These are phyloP conservation scores for Sporobolomyces phaffii DNA, from an alignment of 768 basidiomycete genomes.

Conservation along the genomic window DNA sequence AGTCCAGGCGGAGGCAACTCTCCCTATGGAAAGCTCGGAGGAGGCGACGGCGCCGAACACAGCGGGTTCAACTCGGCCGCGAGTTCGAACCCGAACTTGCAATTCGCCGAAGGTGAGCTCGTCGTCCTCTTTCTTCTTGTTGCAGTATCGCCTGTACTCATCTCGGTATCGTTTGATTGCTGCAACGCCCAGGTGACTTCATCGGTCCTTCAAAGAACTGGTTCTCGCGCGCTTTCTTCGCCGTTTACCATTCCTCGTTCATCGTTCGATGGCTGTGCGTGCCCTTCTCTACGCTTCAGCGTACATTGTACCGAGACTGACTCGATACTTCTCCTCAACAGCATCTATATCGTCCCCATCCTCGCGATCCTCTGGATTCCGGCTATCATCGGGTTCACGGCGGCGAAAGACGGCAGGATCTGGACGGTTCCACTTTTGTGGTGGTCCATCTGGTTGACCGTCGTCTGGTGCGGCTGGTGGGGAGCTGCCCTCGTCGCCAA, in stretches of 20 bases:
- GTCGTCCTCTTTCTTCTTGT: no score
- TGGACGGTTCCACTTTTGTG: slow-evolving; percentile 46
- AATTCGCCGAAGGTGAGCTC: slow-evolving; percentile 33
- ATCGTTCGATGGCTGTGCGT: slow-evolving; percentile 47
- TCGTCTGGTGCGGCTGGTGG: slow-evolving; percentile 85
- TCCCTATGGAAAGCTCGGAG: slow-evolving; percentile 33
- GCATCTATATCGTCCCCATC: slow-evolving; percentile 63
- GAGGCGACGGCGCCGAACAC: neutral
- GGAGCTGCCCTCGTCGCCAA: slow-evolving; percentile 60
- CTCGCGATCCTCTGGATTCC: slow-evolving; percentile 63
- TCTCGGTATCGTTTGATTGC: no score
- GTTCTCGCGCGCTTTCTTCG: slow-evolving; percentile 23
- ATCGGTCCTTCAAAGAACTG: slow-evolving; percentile 16
- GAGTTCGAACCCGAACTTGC: slow-evolving; percentile 29
- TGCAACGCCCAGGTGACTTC: slow-evolving; percentile 37
- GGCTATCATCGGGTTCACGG: slow-evolving; percentile 61
- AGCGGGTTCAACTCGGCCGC: slow-evolving; percentile 24
- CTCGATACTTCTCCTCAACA: slow-evolving; percentile 47
- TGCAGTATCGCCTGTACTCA: no score
- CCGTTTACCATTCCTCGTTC: slow-evolving; percentile 37
- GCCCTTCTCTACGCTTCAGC: slow-evolving; percentile 15
- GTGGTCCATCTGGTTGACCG: slow-evolving; percentile 61
- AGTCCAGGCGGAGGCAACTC: slow-evolving; percentile 20
- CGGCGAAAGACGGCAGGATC: slow-evolving; percentile 54
- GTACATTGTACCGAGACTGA: neutral